Percentiles rank a stretch among this genome's conserved stretches.
Conservation (phyloP, 352 stramenopile genomes). For the Phytophthora sp. region DNA sequence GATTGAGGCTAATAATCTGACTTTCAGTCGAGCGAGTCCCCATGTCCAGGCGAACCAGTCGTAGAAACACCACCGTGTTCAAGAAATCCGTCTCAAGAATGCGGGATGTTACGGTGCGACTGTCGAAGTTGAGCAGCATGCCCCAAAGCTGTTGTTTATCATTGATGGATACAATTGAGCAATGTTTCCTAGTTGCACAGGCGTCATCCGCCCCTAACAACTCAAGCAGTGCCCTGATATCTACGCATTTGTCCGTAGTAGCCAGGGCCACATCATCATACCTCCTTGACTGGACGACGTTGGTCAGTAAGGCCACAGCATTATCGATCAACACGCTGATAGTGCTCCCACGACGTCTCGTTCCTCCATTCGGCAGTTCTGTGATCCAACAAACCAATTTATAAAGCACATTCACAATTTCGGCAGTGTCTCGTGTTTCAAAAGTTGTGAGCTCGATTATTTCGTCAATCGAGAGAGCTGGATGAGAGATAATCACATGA, state of each 20-base stretch:
- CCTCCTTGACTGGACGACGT: conserved; percentile 2
- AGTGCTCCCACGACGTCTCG: background rate
- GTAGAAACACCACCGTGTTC: conserved; percentile 14
- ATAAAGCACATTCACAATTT: conserved; percentile 14
- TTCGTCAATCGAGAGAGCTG: conserved; percentile 22
- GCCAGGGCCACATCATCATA: conserved; percentile 23
- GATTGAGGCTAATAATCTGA: conserved; percentile 4
- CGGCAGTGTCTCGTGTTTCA: background rate
- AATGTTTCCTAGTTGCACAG: background rate
- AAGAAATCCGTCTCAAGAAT: conserved; percentile 37
- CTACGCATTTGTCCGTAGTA: conserved; percentile 20
- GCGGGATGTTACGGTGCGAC: conserved; percentile 14
- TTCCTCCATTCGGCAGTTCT: background rate
- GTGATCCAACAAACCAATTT: conserved; percentile 19
- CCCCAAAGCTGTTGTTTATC: conserved; percentile 40
- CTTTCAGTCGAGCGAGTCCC: background rate
- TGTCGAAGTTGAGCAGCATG: conserved; percentile 33
- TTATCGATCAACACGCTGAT: conserved; percentile 11
- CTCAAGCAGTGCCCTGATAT: conserved; percentile 5
- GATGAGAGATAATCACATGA: conserved; percentile 19
- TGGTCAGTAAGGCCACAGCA: conserved; percentile 4
- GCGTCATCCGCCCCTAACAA: conserved; percentile 18
- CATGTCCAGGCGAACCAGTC: background rate
- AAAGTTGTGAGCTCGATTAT: conserved; percentile 27
- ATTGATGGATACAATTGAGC: conserved; percentile 3